Conservation (phyloP, 345 rosid species). For the Murraya koenigii region DNA sequence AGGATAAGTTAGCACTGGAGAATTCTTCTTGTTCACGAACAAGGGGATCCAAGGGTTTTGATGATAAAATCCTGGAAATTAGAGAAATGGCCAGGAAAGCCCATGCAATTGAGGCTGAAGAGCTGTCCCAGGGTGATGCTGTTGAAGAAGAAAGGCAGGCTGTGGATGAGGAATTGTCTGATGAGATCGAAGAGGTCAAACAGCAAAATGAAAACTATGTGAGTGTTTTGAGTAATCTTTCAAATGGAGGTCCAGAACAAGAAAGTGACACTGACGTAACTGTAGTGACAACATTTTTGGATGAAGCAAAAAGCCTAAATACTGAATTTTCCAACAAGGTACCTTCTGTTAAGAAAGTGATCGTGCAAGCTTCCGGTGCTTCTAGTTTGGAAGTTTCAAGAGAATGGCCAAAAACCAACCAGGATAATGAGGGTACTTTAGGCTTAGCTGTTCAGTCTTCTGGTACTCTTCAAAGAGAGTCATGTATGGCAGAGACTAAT, state of each 20-base stretch:
- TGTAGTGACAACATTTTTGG: neutral
- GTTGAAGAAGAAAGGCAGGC: constrained; percentile 34
- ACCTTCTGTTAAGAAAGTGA: constrained; percentile 29
- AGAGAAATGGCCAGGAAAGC: constrained; percentile 55
- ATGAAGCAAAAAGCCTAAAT: constrained; percentile 16
- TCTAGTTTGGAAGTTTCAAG: constrained; percentile 21
- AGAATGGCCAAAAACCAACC: constrained; percentile 18
- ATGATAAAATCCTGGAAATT: constrained; percentile 46
- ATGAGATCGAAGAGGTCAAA: constrained; percentile 17
- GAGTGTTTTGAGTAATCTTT: constrained; percentile 18
- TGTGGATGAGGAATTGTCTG: constrained; percentile 13
- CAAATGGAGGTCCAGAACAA: constrained; percentile 20
- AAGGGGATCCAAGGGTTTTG: constrained; percentile 26
- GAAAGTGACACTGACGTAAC: constrained; percentile 22
- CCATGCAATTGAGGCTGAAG: constrained; percentile 44
- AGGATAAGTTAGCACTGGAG: constrained; percentile 25
- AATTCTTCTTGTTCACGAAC: constrained; percentile 35
- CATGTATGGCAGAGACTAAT: constrained; percentile 17
- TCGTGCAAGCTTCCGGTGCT: constrained; percentile 23
- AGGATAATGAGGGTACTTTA: constrained; percentile 10
- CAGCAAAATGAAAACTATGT: constrained; percentile 16
- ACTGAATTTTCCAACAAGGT: constrained; percentile 18
- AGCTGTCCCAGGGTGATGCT: constrained; percentile 19
- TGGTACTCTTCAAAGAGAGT: constrained; percentile 29
- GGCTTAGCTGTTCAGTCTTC: constrained; percentile 26